Conservation (phyloP, 805 yeast genomes). For the Maudiozyma turicensis region DNA sequence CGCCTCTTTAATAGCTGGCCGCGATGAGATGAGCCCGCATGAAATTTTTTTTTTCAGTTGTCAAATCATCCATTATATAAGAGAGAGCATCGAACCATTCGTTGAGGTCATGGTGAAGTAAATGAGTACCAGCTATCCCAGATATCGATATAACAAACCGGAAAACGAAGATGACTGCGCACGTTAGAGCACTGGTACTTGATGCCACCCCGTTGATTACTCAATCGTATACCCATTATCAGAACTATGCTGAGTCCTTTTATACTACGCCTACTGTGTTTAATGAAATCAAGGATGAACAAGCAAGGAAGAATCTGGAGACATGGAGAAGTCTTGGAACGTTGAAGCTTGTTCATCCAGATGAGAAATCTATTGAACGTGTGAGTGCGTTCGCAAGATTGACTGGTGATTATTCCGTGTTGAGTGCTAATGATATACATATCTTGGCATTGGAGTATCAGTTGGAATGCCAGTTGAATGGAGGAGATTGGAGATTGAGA, state of each 20-base stretch:
- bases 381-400: slow-evolving; percentile 70
- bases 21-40: too few relatives aligned
- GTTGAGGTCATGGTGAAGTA: background rate
- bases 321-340: slow-evolving; percentile 61
- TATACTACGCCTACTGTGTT: slow-evolving; percentile 89
- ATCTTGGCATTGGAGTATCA: slow-evolving; percentile 88
- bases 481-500: slow-evolving; percentile 65
- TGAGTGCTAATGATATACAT: slow-evolving; percentile 86
- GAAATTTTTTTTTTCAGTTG: too few relatives aligned
- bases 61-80: too few relatives aligned
- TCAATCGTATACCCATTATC: slow-evolving; percentile 65
- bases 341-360: slow-evolving; percentile 70
- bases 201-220: slow-evolving; percentile 96
- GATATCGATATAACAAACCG: background rate
- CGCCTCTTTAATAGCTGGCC: background rate
- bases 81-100: background rate
- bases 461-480: slow-evolving; percentile 59
- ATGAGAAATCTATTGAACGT: slow-evolving; percentile 46
- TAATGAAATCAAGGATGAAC: slow-evolving; percentile 78
- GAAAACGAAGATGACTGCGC: slow-evolving; percentile 9
- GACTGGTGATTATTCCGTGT: slow-evolving; percentile 86
- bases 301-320: slow-evolving; percentile 65
- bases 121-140: background rate
- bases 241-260: slow-evolving; percentile 59
- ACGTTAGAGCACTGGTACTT: slow-evolving; percentile 54